Evolutionary conservation across 805 yeast genomes (phyloP).

Genomic region (Ogataea angusta): DNA sequence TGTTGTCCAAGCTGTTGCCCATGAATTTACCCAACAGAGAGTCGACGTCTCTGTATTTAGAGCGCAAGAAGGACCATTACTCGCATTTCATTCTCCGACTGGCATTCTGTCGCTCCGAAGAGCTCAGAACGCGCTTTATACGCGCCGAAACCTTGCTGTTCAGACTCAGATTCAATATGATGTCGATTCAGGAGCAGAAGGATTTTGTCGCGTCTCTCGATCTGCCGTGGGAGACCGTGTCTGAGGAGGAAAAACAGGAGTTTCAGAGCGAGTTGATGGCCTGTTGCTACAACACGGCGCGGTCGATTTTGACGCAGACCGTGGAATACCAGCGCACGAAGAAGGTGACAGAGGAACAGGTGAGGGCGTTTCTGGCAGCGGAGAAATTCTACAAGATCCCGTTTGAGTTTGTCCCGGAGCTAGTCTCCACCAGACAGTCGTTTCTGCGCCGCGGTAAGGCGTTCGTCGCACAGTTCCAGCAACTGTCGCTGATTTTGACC

Average conservation of each 20-base stretch:
- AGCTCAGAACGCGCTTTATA: constrained; percentile 74
- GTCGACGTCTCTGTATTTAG: constrained; percentile 43
- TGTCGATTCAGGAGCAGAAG: constrained; percentile 64
- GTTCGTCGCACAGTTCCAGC: constrained; percentile 80
- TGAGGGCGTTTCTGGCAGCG: constrained; percentile 47
- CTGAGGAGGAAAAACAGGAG: constrained; percentile 54
- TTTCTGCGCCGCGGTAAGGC: constrained; percentile 69
- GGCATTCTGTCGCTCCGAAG: constrained; percentile 86
- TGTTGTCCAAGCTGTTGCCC: constrained; percentile 64
- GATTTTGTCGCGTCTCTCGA: constrained; percentile 64
- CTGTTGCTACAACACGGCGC: constrained; percentile 48
- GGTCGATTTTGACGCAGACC: constrained; percentile 34
- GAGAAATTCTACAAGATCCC: constrained; percentile 82
- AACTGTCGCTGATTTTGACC: constrained; percentile 61
- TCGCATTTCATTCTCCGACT: constrained; percentile 85
- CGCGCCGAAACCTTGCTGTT: constrained; percentile 74
- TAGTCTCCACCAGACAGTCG: constrained; percentile 71
- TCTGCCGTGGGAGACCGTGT: constrained; percentile 69
- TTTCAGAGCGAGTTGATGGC: constrained; percentile 49
- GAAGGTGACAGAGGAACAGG: constrained; percentile 48
- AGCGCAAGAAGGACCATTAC: constrained; percentile 85
- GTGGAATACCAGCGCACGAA: constrained; percentile 28
- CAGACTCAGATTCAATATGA: constrained; percentile 62
- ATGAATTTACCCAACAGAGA: constrained; percentile 43
- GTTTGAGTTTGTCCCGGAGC: constrained; percentile 77